A percentile compares a stretch with the other conserved stretches of the same genome.
Conservation (phyloP, 345 rosid species). For the Rhodamnia argentea region DNA sequence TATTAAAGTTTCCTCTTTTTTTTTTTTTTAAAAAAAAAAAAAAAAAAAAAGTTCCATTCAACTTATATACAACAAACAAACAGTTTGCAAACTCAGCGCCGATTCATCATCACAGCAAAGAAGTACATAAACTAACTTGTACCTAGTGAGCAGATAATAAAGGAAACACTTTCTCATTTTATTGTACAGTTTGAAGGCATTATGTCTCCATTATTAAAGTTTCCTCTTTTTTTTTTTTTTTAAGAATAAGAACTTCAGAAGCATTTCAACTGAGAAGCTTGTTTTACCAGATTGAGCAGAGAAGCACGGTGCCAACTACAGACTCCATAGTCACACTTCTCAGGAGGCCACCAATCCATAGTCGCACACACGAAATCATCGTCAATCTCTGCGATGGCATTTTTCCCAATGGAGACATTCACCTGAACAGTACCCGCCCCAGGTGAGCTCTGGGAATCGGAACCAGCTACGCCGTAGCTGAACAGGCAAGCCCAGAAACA, state of each 20-base stretch:
- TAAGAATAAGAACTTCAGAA: not conserved
- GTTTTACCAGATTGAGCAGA: constrained; percentile 71
- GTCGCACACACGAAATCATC: constrained; percentile 92
- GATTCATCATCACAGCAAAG: not conserved
- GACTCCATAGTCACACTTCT: constrained; percentile 92
- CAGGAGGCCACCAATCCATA: constrained; percentile 98
- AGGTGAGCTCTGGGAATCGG: constrained; percentile 7
- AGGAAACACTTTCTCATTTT: not conserved
- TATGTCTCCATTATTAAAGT: not conserved
- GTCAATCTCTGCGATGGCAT: constrained; percentile 57
- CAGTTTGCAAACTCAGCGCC: not conserved
- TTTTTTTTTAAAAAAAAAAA: no score
- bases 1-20: no score
- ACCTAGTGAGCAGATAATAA: not conserved
- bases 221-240: not conserved
- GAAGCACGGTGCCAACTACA: constrained; percentile 88
- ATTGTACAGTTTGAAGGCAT: not conserved
- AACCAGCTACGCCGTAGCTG: not conserved
- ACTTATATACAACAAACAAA: not conserved
- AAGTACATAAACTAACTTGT: not conserved
- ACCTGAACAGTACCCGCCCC: constrained; percentile 17
- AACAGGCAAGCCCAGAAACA: constrained; percentile 18
- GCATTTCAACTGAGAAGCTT: not conserved
- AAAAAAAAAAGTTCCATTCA: not conserved
- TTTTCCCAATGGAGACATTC: constrained; percentile 38